Conservation (phyloP, 75 land plant species). For the Cryptomeria japonica region DNA sequence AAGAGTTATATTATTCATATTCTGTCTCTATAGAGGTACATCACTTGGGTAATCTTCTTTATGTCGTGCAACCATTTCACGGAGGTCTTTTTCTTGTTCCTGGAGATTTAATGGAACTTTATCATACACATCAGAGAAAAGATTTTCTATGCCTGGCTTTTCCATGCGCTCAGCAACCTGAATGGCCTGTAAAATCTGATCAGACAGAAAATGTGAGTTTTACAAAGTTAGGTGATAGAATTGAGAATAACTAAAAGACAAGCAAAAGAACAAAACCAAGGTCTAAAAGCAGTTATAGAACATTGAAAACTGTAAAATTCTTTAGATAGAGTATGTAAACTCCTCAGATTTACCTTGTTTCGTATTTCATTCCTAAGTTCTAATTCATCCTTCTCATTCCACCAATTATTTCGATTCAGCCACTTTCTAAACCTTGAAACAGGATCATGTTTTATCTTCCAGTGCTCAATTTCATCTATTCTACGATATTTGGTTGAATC, state of each 20-base stretch:
- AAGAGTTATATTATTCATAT: neutral
- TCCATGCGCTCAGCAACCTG: constrained; percentile 67
- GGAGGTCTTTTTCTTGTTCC: constrained; percentile 68
- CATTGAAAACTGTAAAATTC: neutral
- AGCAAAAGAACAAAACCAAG: neutral
- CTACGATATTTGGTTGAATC: constrained; percentile 89
- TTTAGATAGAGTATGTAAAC: neutral
- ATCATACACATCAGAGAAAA: constrained; percentile 89
- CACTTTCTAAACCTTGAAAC: constrained; percentile 68
- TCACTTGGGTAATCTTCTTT: constrained; percentile 68
- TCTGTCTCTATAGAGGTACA: constrained; percentile 56
- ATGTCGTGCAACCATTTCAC: constrained; percentile 42
- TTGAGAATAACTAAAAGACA: neutral
- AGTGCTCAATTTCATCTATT: constrained; percentile 78
- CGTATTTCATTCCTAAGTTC: constrained; percentile 45
- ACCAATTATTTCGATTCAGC: constrained; percentile 76
- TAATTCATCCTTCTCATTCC: constrained; percentile 61
- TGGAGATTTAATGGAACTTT: constrained; percentile 50
- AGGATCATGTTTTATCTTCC: constrained; percentile 69
- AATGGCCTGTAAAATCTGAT: constrained; percentile 71
- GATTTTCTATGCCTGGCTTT: constrained; percentile 55
- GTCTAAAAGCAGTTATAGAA: neutral
- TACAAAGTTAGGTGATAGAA: neutral
- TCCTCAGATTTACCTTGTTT: constrained; percentile 47
- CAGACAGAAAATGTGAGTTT: neutral